phyloP scores from a whole-genome alignment of 2,329 filamentous ascomycete genomes.

The Colletotrichum aenigma region DNA sequence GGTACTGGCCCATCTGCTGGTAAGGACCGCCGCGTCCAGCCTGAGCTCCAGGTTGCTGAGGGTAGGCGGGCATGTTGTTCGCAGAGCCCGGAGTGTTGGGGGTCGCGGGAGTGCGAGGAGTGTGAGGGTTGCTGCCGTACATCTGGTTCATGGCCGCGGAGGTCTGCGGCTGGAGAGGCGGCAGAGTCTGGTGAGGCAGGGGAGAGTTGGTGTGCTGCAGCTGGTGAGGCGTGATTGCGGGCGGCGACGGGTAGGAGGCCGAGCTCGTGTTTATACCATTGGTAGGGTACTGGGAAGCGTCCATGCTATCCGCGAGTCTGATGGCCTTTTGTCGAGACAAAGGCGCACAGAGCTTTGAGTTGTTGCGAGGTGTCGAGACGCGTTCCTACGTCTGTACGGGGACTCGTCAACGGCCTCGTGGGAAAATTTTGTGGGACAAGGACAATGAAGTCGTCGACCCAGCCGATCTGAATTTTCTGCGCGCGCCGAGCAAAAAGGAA shows the following conservation, averaged over 20 bases:
- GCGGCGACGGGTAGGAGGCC: slow-evolving; percentile 55
- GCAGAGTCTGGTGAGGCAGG: slow-evolving; percentile 58
- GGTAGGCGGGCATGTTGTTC: slow-evolving; percentile 58
- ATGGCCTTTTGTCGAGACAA: slow-evolving; percentile 21
- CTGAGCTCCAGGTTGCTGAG: slow-evolving; percentile 44
- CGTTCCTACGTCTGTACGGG: slow-evolving; percentile 18
- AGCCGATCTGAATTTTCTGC: neutral
- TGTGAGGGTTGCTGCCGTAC: slow-evolving; percentile 66
- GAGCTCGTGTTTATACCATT: slow-evolving; percentile 61
- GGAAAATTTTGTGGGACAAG: slow-evolving; percentile 19
- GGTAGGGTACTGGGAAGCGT: slow-evolving; percentile 58
- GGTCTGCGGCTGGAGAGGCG: slow-evolving; percentile 55
- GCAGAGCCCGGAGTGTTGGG: slow-evolving; percentile 64
- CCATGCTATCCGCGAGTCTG: slow-evolving; percentile 46
- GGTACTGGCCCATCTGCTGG: slow-evolving; percentile 61
- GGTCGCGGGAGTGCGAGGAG: slow-evolving; percentile 66
- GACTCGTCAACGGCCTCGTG: slow-evolving; percentile 17
- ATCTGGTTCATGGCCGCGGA: slow-evolving; percentile 53
- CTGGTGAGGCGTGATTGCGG: slow-evolving; percentile 56
- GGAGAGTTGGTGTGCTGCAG: slow-evolving; percentile 49
- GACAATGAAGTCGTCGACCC: slow-evolving; percentile 16
- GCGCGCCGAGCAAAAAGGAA: neutral
- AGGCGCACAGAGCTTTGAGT: slow-evolving; percentile 14
- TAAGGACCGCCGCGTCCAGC: slow-evolving; percentile 54
- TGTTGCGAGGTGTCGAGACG: slow-evolving; percentile 17